These are phyloP conservation scores for Diaporthe sp. DNA, from an alignment of 2,329 filamentous ascomycete genomes.

Conservation along the genomic window DNA sequence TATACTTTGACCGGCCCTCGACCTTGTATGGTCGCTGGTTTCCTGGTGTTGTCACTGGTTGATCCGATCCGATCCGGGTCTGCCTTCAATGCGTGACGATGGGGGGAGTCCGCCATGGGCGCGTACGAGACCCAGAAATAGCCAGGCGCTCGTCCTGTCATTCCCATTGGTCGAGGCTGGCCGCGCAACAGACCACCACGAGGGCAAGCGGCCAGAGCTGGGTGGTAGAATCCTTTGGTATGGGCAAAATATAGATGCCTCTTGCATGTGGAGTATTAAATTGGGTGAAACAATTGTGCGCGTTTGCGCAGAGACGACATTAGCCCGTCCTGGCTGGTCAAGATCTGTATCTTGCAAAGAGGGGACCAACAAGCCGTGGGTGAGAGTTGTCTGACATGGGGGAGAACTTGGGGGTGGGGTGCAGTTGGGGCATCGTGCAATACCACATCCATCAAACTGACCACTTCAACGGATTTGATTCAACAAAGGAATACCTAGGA, in stretches of 20 bases:
- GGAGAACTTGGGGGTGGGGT: neutral
- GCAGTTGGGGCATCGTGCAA: neutral
- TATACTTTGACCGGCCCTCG: neutral
- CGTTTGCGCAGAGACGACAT: neutral
- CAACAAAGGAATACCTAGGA: neutral
- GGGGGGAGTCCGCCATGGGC: conserved; percentile 22
- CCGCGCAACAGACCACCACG: conserved; percentile 14
- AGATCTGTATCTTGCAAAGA: conserved; percentile 12
- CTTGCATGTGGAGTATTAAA: neutral
- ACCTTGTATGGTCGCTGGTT: neutral
- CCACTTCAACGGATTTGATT: neutral
- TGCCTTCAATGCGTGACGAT: neutral
- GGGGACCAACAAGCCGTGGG: neutral
- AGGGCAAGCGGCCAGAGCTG: conserved; percentile 7
- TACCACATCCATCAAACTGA: neutral
- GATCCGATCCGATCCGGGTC: neutral
- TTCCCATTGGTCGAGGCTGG: conserved; percentile 16
- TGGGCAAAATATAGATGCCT: neutral
- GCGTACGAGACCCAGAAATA: conserved; percentile 12
- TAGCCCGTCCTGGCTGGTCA: neutral
- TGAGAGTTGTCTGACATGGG: conserved; percentile 2
- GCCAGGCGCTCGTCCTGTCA: neutral
- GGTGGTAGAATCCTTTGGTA: neutral
- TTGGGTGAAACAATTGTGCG: neutral
- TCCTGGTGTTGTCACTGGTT: neutral